These are phyloP conservation scores for Citrus hindsii DNA, from an alignment of 345 rosid species.

Conservation along the genomic window DNA sequence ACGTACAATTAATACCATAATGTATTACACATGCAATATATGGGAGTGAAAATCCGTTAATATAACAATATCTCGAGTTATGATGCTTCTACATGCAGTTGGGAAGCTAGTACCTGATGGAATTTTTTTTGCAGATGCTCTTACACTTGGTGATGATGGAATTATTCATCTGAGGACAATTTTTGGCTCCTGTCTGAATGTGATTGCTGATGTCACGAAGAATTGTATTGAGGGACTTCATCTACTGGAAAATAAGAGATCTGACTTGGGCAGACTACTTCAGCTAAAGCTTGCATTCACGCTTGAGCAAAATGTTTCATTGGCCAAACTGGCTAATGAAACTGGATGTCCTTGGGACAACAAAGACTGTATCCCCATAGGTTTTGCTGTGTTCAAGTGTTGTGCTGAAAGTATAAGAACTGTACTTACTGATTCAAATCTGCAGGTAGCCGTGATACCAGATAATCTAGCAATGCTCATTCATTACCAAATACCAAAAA, in stretches of 20 bases:
- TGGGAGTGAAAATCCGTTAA: background rate
- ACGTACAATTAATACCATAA: background rate
- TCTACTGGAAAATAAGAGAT: constrained; percentile 53
- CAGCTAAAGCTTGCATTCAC: constrained; percentile 85
- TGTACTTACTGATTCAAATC: constrained; percentile 52
- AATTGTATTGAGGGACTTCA: constrained; percentile 66
- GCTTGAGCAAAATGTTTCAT: constrained; percentile 60
- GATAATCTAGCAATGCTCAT: constrained; percentile 11
- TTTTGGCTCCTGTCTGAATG: constrained; percentile 55
- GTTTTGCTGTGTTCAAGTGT: constrained; percentile 40
- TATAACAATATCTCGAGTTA: background rate
- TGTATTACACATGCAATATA: background rate
- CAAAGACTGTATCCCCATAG: constrained; percentile 27
- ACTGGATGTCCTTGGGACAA: constrained; percentile 36
- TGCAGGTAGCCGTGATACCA: constrained; percentile 52
- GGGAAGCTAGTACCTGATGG: constrained; percentile 14
- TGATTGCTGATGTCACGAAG: constrained; percentile 46
- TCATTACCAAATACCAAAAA: constrained; percentile 12
- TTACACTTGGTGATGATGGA: constrained; percentile 34
- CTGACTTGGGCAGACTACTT: constrained; percentile 51
- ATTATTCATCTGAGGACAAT: constrained; percentile 37
- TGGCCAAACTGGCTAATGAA: constrained; percentile 63
- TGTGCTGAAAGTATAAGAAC: constrained; percentile 41
- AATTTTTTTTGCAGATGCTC: constrained; percentile 51
- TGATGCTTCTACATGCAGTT: background rate